These are phyloP conservation scores for Hanseniaspora thailandica DNA, from an alignment of 805 yeast genomes.

Conservation along the genomic window DNA sequence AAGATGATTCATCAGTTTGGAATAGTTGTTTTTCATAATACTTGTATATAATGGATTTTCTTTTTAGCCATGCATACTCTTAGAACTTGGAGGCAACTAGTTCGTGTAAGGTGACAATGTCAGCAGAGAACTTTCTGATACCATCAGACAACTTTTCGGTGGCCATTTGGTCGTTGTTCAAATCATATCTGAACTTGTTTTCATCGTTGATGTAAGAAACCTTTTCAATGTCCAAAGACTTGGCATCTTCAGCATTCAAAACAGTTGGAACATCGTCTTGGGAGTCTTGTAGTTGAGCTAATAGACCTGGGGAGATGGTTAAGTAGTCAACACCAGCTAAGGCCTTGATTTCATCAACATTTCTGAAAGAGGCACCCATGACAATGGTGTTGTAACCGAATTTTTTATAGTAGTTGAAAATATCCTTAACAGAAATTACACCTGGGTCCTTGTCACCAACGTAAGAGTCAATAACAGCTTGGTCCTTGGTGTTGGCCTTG, in stretches of 20 bases:
- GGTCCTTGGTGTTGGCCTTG: constrained; percentile 53
- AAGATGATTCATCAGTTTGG: too few relatives aligned
- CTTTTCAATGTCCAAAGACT: constrained; percentile 43
- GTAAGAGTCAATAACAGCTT: constrained; percentile 41
- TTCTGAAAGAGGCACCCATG: constrained; percentile 99
- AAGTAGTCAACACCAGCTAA: constrained; percentile 94
- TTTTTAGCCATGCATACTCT: too few relatives aligned
- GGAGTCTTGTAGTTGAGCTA: constrained; percentile 69
- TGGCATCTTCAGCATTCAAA: constrained; percentile 59
- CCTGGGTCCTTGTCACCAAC: constrained; percentile 66
- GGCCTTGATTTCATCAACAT: constrained; percentile 86
- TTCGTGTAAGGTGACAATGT: constrained; percentile 65
- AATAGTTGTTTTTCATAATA: not conserved
- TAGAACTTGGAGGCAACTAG: constrained; percentile 47
- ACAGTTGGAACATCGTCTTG: constrained; percentile 66
- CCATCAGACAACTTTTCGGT: constrained; percentile 96
- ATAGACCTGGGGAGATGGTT: constrained; percentile 85
- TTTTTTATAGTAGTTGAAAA: constrained; percentile 97
- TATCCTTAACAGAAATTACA: constrained; percentile 75
- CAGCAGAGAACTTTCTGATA: constrained; percentile 93
- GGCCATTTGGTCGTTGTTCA: constrained; percentile 97
- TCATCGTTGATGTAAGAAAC: constrained; percentile 77
- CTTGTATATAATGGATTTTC: too few relatives aligned
- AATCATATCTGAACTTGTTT: constrained; percentile 73
- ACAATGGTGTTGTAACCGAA: constrained; percentile 92